These are phyloP conservation scores for Exophiala bonariae DNA, from an alignment of 2,329 filamentous ascomycete species.

Conservation along the genomic window DNA sequence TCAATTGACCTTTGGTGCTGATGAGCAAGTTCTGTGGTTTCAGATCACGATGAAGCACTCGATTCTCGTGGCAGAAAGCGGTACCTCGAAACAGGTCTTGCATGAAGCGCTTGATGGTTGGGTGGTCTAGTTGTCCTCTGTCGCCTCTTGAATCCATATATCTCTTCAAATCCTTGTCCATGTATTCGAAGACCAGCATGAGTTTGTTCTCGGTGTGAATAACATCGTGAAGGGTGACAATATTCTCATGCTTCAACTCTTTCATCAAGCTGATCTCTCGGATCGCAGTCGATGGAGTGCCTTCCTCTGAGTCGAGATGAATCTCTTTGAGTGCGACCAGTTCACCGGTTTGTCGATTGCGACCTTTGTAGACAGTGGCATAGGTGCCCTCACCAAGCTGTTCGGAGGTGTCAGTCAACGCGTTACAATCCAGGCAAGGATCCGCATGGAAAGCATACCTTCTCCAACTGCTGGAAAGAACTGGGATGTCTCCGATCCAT, in stretches of 20 bases:
- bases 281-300: constrained; percentile 94
- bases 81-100: constrained; percentile 94
- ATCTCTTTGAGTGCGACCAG: constrained; percentile 98
- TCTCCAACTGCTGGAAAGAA: constrained; percentile 99
- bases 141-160: constrained; percentile 97
- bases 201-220: constrained; percentile 99
- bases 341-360: constrained; percentile 94
- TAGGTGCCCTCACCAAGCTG: constrained; percentile 95
- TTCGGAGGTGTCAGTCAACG: constrained; percentile 29
- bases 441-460: constrained; percentile 42
- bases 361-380: constrained; percentile 97
- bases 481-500: constrained; percentile 96
- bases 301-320: constrained; percentile 96
- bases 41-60: constrained; percentile 88
- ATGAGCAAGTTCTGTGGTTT: constrained; percentile 92
- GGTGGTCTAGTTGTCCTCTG: constrained; percentile 80
- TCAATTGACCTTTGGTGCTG: constrained; percentile 81
- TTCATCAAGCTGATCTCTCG: constrained; percentile 99
- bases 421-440: too few species aligned
- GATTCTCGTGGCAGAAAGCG: constrained; percentile 96
- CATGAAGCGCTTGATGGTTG: constrained; percentile 98
- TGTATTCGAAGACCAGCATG: constrained; percentile 98
- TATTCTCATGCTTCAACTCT: constrained; percentile 98
- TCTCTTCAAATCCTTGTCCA: constrained; percentile 97
- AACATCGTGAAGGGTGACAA: constrained; percentile 94